A percentile compares a stretch with the other conserved stretches of the same genome.
Evolutionary conservation across 768 basidiomycete species (phyloP).

Genomic region (Naganishia randhawae): DNA sequence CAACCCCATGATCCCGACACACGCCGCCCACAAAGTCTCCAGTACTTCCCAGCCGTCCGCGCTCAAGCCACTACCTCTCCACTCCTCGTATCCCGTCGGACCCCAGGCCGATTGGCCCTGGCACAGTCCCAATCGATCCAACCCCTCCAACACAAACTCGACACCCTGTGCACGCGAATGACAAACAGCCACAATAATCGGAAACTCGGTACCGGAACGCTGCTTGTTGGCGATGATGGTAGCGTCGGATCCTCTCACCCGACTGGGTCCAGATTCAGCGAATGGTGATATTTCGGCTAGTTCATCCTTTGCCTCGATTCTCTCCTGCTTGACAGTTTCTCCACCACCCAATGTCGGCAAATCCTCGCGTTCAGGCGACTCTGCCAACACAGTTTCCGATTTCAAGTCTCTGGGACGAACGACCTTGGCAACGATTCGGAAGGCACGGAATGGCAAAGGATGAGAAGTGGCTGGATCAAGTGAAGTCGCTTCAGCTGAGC

Average conservation of each 20-base stretch:
- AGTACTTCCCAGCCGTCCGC: conserved; percentile 44
- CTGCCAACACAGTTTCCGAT: conserved; percentile 29
- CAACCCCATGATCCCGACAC: conserved; percentile 48
- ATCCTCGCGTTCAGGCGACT: neutral
- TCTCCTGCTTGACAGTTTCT: conserved; percentile 9
- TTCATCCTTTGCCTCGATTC: neutral
- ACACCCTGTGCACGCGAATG: conserved; percentile 54
- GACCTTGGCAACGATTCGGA: conserved; percentile 71
- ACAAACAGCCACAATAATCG: conserved; percentile 56
- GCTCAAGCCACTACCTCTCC: conserved; percentile 46
- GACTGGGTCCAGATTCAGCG: neutral
- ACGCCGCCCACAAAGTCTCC: conserved; percentile 49
- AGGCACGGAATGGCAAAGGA: conserved; percentile 57
- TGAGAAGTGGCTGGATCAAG: neutral
- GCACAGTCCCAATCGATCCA: conserved; percentile 70
- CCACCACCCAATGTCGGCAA: neutral
- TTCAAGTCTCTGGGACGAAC: conserved; percentile 69
- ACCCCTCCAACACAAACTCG: conserved; percentile 74
- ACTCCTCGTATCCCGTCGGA: conserved; percentile 53
- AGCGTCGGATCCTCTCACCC: conserved; percentile 13
- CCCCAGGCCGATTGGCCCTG: conserved; percentile 51
- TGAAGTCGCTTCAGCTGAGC: neutral
- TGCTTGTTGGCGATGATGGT: conserved; percentile 17
- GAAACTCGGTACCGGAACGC: conserved; percentile 59
- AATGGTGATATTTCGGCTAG: conserved; percentile 10